These are phyloP conservation scores for Globisporangium middletonii DNA, from an alignment of 352 stramenopile genomes.

Conservation along the genomic window DNA sequence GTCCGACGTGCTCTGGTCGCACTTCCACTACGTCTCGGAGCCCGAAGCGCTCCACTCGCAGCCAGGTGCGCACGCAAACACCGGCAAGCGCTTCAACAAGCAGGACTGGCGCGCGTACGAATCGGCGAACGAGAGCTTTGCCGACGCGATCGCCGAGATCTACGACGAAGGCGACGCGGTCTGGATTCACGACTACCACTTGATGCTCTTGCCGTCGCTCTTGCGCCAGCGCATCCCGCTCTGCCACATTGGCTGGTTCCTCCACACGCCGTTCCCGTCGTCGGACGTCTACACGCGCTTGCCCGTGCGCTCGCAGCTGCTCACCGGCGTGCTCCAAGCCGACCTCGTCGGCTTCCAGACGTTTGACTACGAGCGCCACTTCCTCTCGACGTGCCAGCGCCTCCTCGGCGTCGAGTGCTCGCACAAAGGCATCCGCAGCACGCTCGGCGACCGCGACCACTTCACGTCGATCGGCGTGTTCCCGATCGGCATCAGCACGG, in stretches of 20 bases:
- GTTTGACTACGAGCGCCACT: slow-evolving; percentile 89
- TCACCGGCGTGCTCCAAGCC: slow-evolving; percentile 74
- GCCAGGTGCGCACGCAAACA: slow-evolving; percentile 23
- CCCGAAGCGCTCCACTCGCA: slow-evolving; percentile 45
- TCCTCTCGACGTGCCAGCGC: slow-evolving; percentile 77
- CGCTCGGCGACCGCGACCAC: slow-evolving; percentile 61
- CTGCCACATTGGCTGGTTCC: slow-evolving; percentile 82
- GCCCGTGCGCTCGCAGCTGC: slow-evolving; percentile 66
- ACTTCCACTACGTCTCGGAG: slow-evolving; percentile 89
- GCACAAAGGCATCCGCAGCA: slow-evolving; percentile 73
- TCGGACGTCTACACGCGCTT: slow-evolving; percentile 84
- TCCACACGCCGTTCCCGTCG: slow-evolving; percentile 86
- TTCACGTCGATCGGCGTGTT: slow-evolving; percentile 87
- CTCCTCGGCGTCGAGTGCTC: slow-evolving; percentile 66
- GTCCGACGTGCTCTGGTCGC: slow-evolving; percentile 87
- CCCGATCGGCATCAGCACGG: slow-evolving; percentile 82
- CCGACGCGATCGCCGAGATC: slow-evolving; percentile 76
- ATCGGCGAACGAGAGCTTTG: slow-evolving; percentile 83
- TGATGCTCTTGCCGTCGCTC: slow-evolving; percentile 86
- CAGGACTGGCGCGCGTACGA: slow-evolving; percentile 87
- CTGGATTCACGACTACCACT: slow-evolving; percentile 89
- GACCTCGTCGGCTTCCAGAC: slow-evolving; percentile 86
- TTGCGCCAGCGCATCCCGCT: slow-evolving; percentile 67
- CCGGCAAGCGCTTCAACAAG: slow-evolving; percentile 81
- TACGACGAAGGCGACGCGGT: slow-evolving; percentile 87